phyloP scores from a whole-genome alignment of 1,284 basidiomycete genomes.

The Malassezia japonica region DNA sequence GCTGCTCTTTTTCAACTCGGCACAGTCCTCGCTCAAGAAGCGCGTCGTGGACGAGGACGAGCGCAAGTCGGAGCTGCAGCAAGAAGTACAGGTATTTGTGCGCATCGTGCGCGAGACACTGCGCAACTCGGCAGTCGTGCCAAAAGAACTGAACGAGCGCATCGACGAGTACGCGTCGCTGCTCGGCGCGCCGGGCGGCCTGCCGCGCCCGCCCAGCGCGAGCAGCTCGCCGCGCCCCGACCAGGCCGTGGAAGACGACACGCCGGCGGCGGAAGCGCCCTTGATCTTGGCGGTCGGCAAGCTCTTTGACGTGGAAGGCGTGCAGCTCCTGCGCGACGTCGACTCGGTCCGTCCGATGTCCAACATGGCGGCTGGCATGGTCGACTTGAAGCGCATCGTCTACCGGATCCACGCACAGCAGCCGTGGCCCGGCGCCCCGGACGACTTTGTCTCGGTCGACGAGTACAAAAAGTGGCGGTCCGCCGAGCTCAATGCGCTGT shows the following conservation, averaged over 20 bases:
- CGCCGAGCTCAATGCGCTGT: constrained; percentile 71
- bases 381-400: constrained; percentile 62
- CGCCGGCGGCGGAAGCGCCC: constrained; percentile 21
- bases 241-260: neutral
- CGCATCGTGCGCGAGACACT: constrained; percentile 73
- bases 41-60: constrained; percentile 60
- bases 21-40: constrained; percentile 54
- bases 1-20: constrained; percentile 83
- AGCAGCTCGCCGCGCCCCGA: too few relatives aligned
- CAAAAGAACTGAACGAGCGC: constrained; percentile 68
- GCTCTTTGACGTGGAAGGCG: constrained; percentile 65
- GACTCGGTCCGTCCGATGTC: constrained; percentile 62
- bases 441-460: constrained; percentile 70
- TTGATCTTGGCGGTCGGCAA: constrained; percentile 56
- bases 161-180: constrained; percentile 53
- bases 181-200: neutral
- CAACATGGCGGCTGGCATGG: constrained; percentile 54
- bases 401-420: constrained; percentile 79
- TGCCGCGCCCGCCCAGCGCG: neutral
- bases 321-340: constrained; percentile 64
- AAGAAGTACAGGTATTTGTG: constrained; percentile 78
- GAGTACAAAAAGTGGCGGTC: constrained; percentile 77
- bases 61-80: constrained; percentile 86
- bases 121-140: constrained; percentile 45
- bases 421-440: constrained; percentile 70